These are phyloP conservation scores for Candida tallmaniae DNA, from an alignment of 805 yeast species.

Conservation along the genomic window DNA sequence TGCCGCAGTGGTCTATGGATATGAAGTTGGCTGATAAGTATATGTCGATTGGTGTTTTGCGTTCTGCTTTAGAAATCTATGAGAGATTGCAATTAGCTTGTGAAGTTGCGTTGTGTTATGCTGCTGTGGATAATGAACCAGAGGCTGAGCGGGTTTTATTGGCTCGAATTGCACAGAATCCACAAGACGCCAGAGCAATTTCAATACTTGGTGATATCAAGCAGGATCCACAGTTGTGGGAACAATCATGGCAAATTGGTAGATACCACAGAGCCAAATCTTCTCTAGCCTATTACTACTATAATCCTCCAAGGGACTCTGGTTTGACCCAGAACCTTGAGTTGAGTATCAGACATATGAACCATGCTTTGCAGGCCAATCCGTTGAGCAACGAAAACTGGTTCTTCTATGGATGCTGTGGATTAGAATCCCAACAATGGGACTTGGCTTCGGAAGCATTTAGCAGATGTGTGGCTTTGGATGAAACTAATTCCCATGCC, in stretches of 20 bases:
- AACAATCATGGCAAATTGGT: slow-evolving; percentile 81
- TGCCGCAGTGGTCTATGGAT: slow-evolving; percentile 87
- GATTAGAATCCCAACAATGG: slow-evolving; percentile 66
- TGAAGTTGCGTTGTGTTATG: slow-evolving; percentile 88
- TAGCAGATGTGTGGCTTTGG: slow-evolving; percentile 82
- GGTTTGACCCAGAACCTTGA: slow-evolving; percentile 49
- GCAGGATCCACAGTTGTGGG: slow-evolving; percentile 74
- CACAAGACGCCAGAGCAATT: slow-evolving; percentile 78
- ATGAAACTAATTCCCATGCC: slow-evolving; percentile 72
- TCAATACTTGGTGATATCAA: slow-evolving; percentile 83
- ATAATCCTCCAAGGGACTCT: slow-evolving; percentile 55
- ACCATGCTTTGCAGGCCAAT: slow-evolving; percentile 67
- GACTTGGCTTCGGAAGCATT: slow-evolving; percentile 87
- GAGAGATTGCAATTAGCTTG: slow-evolving; percentile 69
- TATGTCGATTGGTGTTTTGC: slow-evolving; percentile 77
- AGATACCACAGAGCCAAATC: slow-evolving; percentile 81
- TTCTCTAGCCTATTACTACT: slow-evolving; percentile 70
- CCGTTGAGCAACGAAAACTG: slow-evolving; percentile 79
- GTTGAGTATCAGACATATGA: slow-evolving; percentile 59
- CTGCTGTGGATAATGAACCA: slow-evolving; percentile 70
- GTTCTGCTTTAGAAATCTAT: slow-evolving; percentile 86
- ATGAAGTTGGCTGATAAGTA: slow-evolving; percentile 77
- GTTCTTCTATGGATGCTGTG: slow-evolving; percentile 91
- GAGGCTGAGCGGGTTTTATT: slow-evolving; percentile 60
- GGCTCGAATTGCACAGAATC: slow-evolving; percentile 49